These are phyloP conservation scores for Pseudoscleropodium purum DNA, from an alignment of 225 moss, liverwort and hornwort genomes.

Conservation along the genomic window DNA sequence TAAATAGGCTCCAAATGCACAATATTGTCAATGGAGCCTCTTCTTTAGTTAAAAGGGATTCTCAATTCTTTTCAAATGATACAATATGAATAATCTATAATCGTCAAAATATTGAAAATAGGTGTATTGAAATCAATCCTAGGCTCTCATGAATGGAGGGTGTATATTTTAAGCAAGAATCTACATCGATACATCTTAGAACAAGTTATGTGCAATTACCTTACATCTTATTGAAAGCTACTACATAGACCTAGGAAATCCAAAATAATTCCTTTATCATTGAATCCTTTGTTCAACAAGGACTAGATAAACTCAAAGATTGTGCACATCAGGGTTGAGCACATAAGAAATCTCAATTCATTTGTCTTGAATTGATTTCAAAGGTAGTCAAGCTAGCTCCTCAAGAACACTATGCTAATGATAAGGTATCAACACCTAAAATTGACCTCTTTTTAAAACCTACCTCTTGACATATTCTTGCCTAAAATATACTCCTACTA, in stretches of 20 bases:
- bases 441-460: no score
- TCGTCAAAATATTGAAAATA: neutral
- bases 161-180: neutral
- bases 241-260: neutral
- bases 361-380: neutral
- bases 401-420: neutral
- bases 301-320: neutral
- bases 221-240: neutral
- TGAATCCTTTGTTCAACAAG: neutral
- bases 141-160: neutral
- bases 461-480: no score
- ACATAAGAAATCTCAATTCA: neutral
- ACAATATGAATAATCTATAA: neutral
- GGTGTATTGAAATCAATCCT: neutral
- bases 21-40: rapidly evolving
- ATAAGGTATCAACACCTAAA: neutral
- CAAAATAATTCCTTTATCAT: neutral
- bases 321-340: neutral
- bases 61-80: neutral
- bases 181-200: neutral
- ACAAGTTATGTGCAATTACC: neutral
- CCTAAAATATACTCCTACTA: no score
- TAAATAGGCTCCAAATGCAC: neutral
- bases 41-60: neutral
- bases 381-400: neutral